Evolutionary conservation across 2,329 filamentous ascomycete species (phyloP).

Genomic region (Rhynchosporium agropyri): DNA sequence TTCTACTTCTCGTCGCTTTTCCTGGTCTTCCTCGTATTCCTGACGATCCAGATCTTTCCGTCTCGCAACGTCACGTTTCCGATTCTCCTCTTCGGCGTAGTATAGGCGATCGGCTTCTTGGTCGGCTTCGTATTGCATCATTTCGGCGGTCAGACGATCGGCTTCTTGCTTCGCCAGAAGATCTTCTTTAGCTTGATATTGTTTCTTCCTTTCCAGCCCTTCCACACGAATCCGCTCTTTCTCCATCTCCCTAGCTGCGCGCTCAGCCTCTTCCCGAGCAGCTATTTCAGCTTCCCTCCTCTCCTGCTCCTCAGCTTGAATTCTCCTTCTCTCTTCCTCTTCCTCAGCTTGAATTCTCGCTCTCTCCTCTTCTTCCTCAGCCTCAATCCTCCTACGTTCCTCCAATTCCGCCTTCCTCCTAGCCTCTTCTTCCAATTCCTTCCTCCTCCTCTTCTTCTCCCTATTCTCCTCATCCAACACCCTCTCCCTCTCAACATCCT

Average conservation of each 20-base stretch:
- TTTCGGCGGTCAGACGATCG: conserved; percentile 16
- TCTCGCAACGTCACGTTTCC: conserved; percentile 6
- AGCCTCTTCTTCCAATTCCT: conserved; percentile 15
- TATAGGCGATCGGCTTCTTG: conserved; percentile 6
- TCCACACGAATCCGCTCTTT: conserved; percentile 6
- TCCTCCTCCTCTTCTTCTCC: conserved; percentile 18
- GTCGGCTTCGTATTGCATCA: conserved; percentile 15
- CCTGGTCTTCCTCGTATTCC: conserved; percentile 10
- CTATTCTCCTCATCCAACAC: conserved; percentile 10
- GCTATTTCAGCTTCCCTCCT: conserved; percentile 1
- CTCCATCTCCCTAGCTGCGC: neutral
- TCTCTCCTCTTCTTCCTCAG: conserved; percentile 14
- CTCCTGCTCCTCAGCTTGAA: conserved; percentile 9
- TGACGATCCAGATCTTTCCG: conserved; percentile 2
- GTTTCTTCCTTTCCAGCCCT: neutral
- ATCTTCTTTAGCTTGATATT: conserved; percentile 11
- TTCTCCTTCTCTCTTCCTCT: conserved; percentile 5
- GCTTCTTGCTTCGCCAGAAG: conserved; percentile 17
- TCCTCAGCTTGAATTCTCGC: conserved; percentile 3
- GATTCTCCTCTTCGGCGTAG: conserved; percentile 12
- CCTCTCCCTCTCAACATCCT: conserved; percentile 11
- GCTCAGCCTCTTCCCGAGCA: neutral
- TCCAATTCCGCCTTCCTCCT: conserved; percentile 13
- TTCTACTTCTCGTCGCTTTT: conserved; percentile 8
- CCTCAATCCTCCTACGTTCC: conserved; percentile 15